Evolutionary conservation across 129 eudicot species (phyloP).

Genomic region (Heracleum sosnowskyi): DNA sequence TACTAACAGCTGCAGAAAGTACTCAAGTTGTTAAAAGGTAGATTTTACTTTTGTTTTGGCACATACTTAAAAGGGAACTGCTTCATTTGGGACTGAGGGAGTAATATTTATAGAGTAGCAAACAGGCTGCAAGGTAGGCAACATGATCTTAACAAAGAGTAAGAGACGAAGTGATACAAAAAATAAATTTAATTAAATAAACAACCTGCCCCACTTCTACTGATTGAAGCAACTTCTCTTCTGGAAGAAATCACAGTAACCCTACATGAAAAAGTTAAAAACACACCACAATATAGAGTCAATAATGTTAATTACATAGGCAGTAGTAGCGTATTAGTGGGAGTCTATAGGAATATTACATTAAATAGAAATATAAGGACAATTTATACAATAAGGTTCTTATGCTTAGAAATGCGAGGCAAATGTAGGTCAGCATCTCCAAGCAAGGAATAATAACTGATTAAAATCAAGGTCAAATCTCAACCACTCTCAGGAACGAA

Average conservation of each 20-base stretch:
- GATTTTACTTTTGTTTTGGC: neutral
- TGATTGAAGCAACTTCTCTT: slow-evolving; percentile 87
- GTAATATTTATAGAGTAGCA: neutral
- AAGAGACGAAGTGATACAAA: neutral
- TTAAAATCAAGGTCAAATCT: neutral
- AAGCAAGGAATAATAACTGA: neutral
- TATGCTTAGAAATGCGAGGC: neutral
- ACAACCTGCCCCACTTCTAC: slow-evolving; percentile 95
- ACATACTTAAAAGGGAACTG: neutral
- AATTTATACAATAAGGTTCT: neutral
- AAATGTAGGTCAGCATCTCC: neutral
- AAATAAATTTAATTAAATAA: slow-evolving; percentile 7
- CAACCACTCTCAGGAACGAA: no score
- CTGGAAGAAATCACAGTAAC: slow-evolving; percentile 96
- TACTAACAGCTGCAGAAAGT: neutral
- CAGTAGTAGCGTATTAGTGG: neutral
- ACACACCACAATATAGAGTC: neutral
- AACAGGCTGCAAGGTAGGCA: neutral
- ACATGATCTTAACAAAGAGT: neutral
- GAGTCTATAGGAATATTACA: neutral
- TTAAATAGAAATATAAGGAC: neutral
- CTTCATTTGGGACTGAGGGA: neutral
- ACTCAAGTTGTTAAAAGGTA: neutral
- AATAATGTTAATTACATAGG: neutral
- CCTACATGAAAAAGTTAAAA: slow-evolving; percentile 37